A percentile compares a stretch with the other conserved stretches of the same genome.
These are phyloP conservation scores for Udeniomyces megalosporus DNA, from an alignment of 768 basidiomycete genomes.

Conservation along the genomic window DNA sequence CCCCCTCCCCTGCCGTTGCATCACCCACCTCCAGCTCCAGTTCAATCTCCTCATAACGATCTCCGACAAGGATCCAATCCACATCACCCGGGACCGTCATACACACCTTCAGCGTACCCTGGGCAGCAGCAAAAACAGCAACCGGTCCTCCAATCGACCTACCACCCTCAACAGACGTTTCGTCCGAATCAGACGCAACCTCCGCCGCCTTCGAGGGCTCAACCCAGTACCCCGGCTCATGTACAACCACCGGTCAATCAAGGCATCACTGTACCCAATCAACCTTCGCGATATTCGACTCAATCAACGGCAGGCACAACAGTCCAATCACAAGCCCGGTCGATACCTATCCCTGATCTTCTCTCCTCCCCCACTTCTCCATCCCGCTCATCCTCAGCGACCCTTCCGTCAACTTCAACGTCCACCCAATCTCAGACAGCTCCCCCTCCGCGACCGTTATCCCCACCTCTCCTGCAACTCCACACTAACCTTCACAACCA, in stretches of 20 bases:
- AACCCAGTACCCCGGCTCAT: no score
- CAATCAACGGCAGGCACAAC: no score
- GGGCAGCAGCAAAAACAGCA: conserved; percentile 20
- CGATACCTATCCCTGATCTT: conserved; percentile 12
- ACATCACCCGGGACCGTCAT: background rate
- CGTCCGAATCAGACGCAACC: no score
- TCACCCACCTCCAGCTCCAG: conserved; percentile 13
- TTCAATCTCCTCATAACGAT: background rate
- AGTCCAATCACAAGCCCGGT: no score
- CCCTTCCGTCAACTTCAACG: conserved; percentile 13
- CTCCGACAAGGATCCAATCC: conserved; percentile 5
- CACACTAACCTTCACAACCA: conserved; percentile 51
- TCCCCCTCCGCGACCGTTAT: conserved; percentile 66
- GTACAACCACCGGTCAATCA: no score
- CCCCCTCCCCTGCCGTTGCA: no score
- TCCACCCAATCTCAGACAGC: conserved; percentile 14
- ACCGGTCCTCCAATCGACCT: background rate
- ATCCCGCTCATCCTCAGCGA: background rate
- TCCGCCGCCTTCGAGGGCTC: no score
- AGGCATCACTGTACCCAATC: no score
- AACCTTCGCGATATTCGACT: no score
- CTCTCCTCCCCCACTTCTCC: background rate
- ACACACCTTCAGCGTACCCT: conserved; percentile 13
- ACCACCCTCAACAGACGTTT: no score
- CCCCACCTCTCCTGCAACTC: conserved; percentile 71